A percentile compares a stretch with the other conserved stretches of the same genome.
Evolutionary conservation across 2,329 filamentous ascomycete genomes (phyloP).

Genomic region (Botrytis fragariae): DNA sequence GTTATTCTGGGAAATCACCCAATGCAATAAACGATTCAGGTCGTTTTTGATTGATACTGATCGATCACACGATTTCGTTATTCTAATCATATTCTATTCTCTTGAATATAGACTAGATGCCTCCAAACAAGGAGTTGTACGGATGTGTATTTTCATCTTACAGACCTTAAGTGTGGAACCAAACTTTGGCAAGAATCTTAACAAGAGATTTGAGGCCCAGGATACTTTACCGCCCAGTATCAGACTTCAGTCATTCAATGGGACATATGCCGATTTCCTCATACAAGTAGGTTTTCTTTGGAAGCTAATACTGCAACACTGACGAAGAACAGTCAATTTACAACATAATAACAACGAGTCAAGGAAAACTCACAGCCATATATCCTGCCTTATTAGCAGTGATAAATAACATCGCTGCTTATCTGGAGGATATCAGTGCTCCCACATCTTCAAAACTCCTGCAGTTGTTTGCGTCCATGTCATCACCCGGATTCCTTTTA

Average conservation of each 20-base stretch:
- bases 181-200: conserved; percentile 85
- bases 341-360: conserved; percentile 83
- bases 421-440: conserved; percentile 72
- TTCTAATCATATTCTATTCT: conserved; percentile 88
- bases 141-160: conserved; percentile 96
- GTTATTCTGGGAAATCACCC: conserved; percentile 94
- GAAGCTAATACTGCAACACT: conserved; percentile 25
- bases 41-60: conserved; percentile 97
- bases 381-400: conserved; percentile 90
- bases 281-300: conserved; percentile 66
- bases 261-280: conserved; percentile 90
- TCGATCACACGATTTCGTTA: conserved; percentile 86
- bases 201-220: conserved; percentile 83
- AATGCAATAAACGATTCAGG: conserved; percentile 96
- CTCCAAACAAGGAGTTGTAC: conserved; percentile 85
- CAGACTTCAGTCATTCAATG: conserved; percentile 77
- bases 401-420: conserved; percentile 88
- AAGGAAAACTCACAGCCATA: conserved; percentile 84
- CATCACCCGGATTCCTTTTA: conserved; percentile 84
- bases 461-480: conserved; percentile 89
- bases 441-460: conserved; percentile 77
- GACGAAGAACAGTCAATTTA: conserved; percentile 71
- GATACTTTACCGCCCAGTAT: conserved; percentile 82
- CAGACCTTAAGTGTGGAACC: conserved; percentile 93
- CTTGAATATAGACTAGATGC: conserved; percentile 83